phyloP scores from a whole-genome alignment of 108 stramenopile genomes.

The Cyclostephanos tholiformis region DNA sequence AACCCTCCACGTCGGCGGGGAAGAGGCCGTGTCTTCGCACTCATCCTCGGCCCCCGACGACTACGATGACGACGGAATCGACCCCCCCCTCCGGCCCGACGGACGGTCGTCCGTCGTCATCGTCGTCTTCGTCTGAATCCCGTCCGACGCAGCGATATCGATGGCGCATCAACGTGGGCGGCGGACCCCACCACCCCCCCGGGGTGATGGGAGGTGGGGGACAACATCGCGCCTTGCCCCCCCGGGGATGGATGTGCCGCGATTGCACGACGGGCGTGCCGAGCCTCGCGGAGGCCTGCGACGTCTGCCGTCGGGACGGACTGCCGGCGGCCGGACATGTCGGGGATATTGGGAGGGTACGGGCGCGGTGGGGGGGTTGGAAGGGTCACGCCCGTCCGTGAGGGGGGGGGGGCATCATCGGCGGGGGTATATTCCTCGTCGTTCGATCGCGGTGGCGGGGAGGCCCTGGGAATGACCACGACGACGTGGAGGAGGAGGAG shows the following conservation, averaged over 20 bases:
- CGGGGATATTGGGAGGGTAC: no score
- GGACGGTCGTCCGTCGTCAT: no score
- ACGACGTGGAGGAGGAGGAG: no score
- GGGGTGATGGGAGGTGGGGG: no score
- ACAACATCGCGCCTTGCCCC: not conserved
- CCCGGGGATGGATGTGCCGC: conserved; percentile 3
- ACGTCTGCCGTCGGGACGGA: not conserved
- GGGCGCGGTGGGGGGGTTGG: not conserved
- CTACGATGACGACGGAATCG: not conserved
- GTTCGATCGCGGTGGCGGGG: no score
- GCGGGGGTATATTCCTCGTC: not conserved
- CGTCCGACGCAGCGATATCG: not conserved
- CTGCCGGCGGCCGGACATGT: no score
- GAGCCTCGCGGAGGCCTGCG: conserved; percentile 1
- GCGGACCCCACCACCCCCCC: not conserved
- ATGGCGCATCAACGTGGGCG: conserved; percentile 6
- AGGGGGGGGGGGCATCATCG: not conserved
- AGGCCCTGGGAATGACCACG: no score
- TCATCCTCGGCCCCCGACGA: not conserved
- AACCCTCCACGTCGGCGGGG: not conserved
- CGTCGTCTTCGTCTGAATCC: not conserved
- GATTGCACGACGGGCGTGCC: not conserved
- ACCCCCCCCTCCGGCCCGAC: not conserved
- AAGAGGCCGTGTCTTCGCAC: not conserved
- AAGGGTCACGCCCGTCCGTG: not conserved